Percentiles rank a stretch among this genome's conserved stretches.
Conservation (phyloP, 768 basidiomycete genomes). For the Tremella yokohamensis region DNA sequence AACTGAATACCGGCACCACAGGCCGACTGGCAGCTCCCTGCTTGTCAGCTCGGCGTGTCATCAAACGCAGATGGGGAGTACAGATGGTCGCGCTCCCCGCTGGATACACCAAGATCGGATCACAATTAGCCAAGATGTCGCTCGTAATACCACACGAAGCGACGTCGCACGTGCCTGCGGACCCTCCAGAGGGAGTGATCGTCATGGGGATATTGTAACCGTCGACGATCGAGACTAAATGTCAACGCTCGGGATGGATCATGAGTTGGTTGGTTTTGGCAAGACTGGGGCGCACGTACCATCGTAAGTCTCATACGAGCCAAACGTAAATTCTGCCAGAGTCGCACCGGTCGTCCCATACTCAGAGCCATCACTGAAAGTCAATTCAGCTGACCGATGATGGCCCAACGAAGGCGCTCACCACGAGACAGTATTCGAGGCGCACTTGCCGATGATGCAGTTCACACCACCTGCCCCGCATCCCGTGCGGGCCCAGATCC, state of each 20-base stretch:
- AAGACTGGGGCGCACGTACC: conserved; percentile 8
- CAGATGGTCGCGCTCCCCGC: conserved; percentile 23
- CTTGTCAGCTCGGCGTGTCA: background rate
- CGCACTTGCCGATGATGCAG: conserved; percentile 21
- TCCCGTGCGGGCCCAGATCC: conserved; percentile 30
- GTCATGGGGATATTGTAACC: conserved; percentile 32
- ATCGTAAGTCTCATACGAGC: conserved; percentile 19
- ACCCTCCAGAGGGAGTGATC: conserved; percentile 14
- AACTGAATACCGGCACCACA: conserved; percentile 16
- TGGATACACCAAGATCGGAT: conserved; percentile 27
- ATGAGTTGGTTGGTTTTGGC: background rate
- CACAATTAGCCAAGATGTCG: conserved; percentile 27
- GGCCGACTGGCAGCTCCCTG: conserved; percentile 24
- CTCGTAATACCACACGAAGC: conserved; percentile 20
- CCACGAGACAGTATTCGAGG: conserved; percentile 5
- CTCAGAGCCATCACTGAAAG: conserved; percentile 12
- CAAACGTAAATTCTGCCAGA: conserved; percentile 18
- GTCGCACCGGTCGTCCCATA: conserved; percentile 19
- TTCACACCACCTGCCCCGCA: conserved; percentile 15
- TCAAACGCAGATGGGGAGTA: conserved; percentile 2
- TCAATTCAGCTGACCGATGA: background rate
- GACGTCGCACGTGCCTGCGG: conserved; percentile 10
- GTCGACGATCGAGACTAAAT: conserved; percentile 34
- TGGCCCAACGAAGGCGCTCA: conserved; percentile 2
- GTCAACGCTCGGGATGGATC: background rate